Evolutionary conservation across 2,329 filamentous ascomycete species (phyloP).

Genomic region (Stromatinia cepivora): DNA sequence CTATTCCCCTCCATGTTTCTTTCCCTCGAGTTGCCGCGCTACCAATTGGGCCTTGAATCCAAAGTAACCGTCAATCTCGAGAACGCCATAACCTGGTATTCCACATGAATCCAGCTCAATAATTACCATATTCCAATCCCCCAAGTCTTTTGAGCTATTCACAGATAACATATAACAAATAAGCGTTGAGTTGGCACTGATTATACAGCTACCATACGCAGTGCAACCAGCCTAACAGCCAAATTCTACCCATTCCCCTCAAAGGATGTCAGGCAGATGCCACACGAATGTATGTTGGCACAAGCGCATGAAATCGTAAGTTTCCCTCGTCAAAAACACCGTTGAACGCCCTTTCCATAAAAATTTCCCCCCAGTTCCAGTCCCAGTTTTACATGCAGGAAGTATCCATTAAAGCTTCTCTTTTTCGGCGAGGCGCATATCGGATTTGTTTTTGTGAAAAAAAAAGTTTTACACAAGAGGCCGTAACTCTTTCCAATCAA

Average conservation of each 20-base stretch:
- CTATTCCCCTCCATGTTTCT: not conserved
- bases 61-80: slow-evolving; percentile 3
- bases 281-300: slow-evolving; percentile 14
- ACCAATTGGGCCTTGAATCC: not conserved
- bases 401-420: slow-evolving; percentile 4
- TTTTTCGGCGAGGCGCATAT: not conserved
- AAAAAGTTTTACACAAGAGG: slow-evolving; percentile 19
- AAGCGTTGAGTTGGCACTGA: not conserved
- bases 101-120: slow-evolving; percentile 17
- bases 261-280: not conserved
- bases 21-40: not conserved
- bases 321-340: slow-evolving; percentile 13
- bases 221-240: not conserved
- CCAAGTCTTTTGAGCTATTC: not conserved
- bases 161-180: slow-evolving; percentile 11
- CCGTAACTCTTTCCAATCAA: not conserved
- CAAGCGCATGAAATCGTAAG: slow-evolving; percentile 20
- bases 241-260: not conserved
- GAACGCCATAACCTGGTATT: slow-evolving; percentile 17
- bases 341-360: not conserved
- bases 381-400: slow-evolving; percentile 7
- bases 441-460: not conserved
- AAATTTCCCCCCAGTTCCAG: not conserved
- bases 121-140: slow-evolving; percentile 16
- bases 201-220: slow-evolving; percentile 1